These are phyloP conservation scores for Cryptococcus sp. DNA, from an alignment of 1,284 basidiomycete species.

Conservation along the genomic window DNA sequence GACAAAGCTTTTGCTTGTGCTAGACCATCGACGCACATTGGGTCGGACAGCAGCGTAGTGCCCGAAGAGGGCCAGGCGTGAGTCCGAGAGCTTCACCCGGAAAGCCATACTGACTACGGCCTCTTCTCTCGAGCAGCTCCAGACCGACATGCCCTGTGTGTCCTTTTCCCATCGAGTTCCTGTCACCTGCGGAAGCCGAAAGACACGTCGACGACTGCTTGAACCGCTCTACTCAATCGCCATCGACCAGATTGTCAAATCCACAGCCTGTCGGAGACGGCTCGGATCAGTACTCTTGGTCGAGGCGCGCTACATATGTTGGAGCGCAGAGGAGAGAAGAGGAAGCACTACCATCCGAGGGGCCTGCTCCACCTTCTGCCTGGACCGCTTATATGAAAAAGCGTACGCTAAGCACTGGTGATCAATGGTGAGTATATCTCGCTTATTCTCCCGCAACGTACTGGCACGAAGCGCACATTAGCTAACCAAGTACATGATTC, in stretches of 20 bases:
- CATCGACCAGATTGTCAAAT: background rate
- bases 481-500: background rate
- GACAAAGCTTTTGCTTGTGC: background rate
- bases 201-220: slow-evolving; percentile 35
- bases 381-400: slow-evolving; percentile 28
- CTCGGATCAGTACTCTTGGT: too few relatives aligned
- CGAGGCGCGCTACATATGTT: background rate
- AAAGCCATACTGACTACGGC: too few relatives aligned
- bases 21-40: background rate
- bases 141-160: slow-evolving; percentile 32
- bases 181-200: slow-evolving; percentile 17
- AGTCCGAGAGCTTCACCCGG: background rate
- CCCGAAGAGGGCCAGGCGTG: background rate
- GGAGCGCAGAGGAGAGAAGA: slow-evolving; percentile 3
- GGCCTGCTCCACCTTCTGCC: slow-evolving; percentile 34
- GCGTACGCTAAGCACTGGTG: slow-evolving; percentile 28
- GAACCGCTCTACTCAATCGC: slow-evolving; percentile 15
- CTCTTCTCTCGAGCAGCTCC: too few relatives aligned
- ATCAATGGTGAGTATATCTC: slow-evolving; percentile 35
- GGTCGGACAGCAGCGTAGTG: background rate
- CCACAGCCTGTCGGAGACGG: background rate
- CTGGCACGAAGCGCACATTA: too few relatives aligned
- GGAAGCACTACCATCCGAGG: too few relatives aligned
- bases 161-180: slow-evolving; percentile 18
- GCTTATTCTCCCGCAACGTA: too few relatives aligned